Conservation (phyloP, 2,329 filamentous ascomycete species). For the Stagonosporopsis tanaceti region DNA sequence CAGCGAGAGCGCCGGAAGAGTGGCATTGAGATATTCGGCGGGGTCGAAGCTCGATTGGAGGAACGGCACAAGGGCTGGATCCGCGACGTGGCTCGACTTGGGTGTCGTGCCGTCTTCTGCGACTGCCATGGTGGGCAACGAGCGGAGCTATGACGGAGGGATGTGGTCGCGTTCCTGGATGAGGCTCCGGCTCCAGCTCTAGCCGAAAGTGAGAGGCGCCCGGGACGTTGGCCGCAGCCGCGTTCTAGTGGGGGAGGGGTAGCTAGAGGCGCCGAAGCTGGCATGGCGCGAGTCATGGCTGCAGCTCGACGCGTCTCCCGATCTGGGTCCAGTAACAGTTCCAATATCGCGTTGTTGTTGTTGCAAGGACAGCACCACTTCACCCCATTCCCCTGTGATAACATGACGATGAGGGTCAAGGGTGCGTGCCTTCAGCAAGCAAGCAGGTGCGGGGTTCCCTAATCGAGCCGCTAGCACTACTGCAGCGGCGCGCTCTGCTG, state of each 20-base stretch:
- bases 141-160: slow-evolving; percentile 20
- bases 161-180: slow-evolving; percentile 24
- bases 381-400: no score
- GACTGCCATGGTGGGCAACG: slow-evolving; percentile 39
- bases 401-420: not conserved
- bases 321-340: not conserved
- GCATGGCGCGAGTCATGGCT: slow-evolving; percentile 13
- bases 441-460: slow-evolving; percentile 8
- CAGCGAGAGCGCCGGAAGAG: slow-evolving; percentile 72
- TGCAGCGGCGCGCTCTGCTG: slow-evolving; percentile 20
- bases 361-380: not conserved
- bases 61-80: slow-evolving; percentile 78
- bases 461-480: slow-evolving; percentile 1
- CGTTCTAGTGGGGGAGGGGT: slow-evolving; percentile 29
- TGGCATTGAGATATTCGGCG: slow-evolving; percentile 82
- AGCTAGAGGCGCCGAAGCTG: slow-evolving; percentile 12
- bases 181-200: slow-evolving; percentile 15
- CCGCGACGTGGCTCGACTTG: slow-evolving; percentile 66
- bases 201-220: slow-evolving; percentile 13
- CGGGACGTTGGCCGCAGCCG: slow-evolving; percentile 28
- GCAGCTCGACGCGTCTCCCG: slow-evolving; percentile 11
- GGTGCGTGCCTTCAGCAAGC: not conserved
- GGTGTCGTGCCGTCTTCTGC: slow-evolving; percentile 29
- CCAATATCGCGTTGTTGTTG: not conserved
- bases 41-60: slow-evolving; percentile 80